phyloP scores from a whole-genome alignment of 805 yeast genomes.

The Myxozyma neotropica region DNA sequence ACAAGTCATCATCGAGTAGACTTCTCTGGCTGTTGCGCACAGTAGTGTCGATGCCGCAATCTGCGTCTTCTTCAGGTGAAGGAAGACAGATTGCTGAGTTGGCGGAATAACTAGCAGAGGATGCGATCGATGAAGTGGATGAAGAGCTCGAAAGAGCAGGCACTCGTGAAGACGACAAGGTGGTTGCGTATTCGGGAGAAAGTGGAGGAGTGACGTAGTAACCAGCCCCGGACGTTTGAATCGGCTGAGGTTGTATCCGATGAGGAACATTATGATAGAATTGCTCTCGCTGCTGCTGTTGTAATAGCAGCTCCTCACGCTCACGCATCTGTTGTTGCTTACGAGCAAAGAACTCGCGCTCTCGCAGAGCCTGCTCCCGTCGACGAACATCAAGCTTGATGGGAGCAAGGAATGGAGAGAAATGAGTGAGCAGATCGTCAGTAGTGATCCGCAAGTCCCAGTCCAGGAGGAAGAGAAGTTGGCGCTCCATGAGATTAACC shows the following conservation, averaged over 20 bases:
- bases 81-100: conserved; percentile 27
- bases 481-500: conserved; percentile 89
- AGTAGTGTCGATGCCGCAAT: conserved; percentile 1
- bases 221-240: background rate
- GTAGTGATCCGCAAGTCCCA: conserved; percentile 80
- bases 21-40: background rate
- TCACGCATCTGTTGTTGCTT: conserved; percentile 17
- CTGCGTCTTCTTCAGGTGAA: conserved; percentile 20
- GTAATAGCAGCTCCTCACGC: conserved; percentile 2
- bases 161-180: conserved; percentile 7
- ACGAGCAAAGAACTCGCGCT: conserved; percentile 24
- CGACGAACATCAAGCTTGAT: conserved; percentile 58
- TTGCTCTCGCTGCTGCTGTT: background rate
- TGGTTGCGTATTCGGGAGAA: conserved; percentile 15
- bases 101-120: conserved; percentile 19
- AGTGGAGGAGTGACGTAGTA: conserved; percentile 18
- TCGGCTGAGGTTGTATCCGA: conserved; percentile 6
- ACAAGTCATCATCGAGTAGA: conserved; percentile 3
- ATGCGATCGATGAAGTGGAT: conserved; percentile 24
- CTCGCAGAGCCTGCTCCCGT: conserved; percentile 24
- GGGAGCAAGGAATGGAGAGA: conserved; percentile 74
- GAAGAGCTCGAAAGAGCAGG: conserved; percentile 19
- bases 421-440: conserved; percentile 66
- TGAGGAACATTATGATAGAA: conserved; percentile 22
- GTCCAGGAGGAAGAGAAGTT: conserved; percentile 74